Percentiles rank a stretch among this genome's conserved stretches.
Evolutionary conservation across 108 stramenopile species (phyloP).

Genomic region (Tribonema minus): DNA sequence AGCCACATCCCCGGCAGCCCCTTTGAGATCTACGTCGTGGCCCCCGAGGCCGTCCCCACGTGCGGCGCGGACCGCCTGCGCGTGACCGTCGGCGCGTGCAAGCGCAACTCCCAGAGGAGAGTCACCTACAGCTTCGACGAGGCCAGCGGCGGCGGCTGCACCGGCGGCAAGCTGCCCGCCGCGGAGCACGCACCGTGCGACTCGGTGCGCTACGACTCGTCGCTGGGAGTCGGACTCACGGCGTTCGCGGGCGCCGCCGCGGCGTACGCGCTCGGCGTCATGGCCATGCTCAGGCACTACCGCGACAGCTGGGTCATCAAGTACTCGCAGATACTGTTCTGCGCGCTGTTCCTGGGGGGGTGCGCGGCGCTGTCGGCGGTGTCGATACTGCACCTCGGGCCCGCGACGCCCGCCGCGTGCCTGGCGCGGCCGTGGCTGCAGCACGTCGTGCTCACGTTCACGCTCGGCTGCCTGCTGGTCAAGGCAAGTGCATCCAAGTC

Average conservation of each 20-base stretch:
- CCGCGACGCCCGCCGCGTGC: background rate
- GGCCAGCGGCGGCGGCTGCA: background rate
- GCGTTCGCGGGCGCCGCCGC: background rate
- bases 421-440: background rate
- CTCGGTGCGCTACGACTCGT: background rate
- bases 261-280: background rate
- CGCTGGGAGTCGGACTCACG: background rate
- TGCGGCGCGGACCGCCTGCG: background rate
- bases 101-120: background rate
- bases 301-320: background rate
- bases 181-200: background rate
- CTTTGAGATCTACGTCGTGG: background rate
- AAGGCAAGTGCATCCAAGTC: background rate
- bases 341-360: background rate
- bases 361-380: background rate
- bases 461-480: background rate
- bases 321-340: no score
- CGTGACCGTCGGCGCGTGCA: background rate
- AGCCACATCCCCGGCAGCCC: background rate
- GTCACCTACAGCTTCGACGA: background rate
- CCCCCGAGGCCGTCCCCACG: background rate
- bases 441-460: background rate
- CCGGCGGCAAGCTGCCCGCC: background rate
- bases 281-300: background rate
- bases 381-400: background rate